These are phyloP conservation scores for Ceratocystis alfenasii DNA, from an alignment of 2,329 filamentous ascomycete genomes.

Conservation along the genomic window DNA sequence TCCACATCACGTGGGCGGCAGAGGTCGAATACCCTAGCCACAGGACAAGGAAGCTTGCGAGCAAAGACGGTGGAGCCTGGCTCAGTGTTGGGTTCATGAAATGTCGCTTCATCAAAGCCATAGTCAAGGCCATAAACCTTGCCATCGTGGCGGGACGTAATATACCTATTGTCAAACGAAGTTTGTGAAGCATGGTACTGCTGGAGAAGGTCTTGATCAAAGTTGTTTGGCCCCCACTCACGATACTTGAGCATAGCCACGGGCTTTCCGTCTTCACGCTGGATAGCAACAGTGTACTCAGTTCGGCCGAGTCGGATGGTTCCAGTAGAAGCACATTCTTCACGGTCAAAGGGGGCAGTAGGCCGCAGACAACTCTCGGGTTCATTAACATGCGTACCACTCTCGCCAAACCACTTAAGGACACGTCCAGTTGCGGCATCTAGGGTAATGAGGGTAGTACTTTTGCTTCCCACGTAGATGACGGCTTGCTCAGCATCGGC, in stretches of 20 bases:
- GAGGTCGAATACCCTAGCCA: slow-evolving; percentile 81
- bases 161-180: slow-evolving; percentile 77
- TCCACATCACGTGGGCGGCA: slow-evolving; percentile 58
- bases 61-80: slow-evolving; percentile 48
- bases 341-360: slow-evolving; percentile 53
- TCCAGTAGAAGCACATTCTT: slow-evolving; percentile 68
- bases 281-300: slow-evolving; percentile 81
- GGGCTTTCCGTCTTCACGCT: slow-evolving; percentile 57
- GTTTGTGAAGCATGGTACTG: slow-evolving; percentile 51
- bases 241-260: slow-evolving; percentile 87
- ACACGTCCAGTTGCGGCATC: slow-evolving; percentile 76
- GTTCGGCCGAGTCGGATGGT: slow-evolving; percentile 74
- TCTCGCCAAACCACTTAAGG: slow-evolving; percentile 70
- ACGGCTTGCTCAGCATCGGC: slow-evolving; percentile 63
- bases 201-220: slow-evolving; percentile 71
- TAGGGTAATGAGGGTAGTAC: slow-evolving; percentile 76
- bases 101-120: slow-evolving; percentile 47
- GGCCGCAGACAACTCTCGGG: slow-evolving; percentile 64
- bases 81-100: slow-evolving; percentile 19
- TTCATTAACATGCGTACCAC: slow-evolving; percentile 54
- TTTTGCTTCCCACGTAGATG: slow-evolving; percentile 84
- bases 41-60: slow-evolving; percentile 60
- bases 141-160: slow-evolving; percentile 78
- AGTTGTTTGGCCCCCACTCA: slow-evolving; percentile 89
- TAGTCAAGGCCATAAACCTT: slow-evolving; percentile 57